These are phyloP conservation scores for Ophiostoma himal-ulmi DNA, from an alignment of 2,329 filamentous ascomycete genomes.

Conservation along the genomic window DNA sequence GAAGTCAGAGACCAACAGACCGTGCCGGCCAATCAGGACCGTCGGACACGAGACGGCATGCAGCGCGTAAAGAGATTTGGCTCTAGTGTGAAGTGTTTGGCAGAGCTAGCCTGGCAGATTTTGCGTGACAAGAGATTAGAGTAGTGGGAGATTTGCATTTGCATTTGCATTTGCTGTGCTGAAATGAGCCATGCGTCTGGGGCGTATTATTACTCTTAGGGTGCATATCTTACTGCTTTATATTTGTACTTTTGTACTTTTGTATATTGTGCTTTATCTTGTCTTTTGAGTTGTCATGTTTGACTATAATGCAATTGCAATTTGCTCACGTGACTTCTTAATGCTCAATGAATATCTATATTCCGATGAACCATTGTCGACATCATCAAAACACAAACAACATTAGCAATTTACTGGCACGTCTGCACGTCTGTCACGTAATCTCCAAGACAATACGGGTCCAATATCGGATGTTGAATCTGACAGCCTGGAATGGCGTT, in stretches of 20 bases:
- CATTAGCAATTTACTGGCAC: no score
- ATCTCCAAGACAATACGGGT: neutral
- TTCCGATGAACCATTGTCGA: no score
- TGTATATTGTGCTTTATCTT: no score
- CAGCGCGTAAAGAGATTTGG: constrained; percentile 3
- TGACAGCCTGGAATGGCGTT: neutral
- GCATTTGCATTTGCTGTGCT: neutral
- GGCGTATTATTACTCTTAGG: no score
- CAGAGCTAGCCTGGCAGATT: neutral
- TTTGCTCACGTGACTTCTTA: no score
- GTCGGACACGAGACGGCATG: neutral
- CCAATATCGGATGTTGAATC: neutral
- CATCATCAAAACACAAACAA: no score
- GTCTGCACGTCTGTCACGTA: no score
- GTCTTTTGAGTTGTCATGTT: no score
- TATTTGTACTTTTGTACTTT: neutral
- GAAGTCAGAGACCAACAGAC: no score
- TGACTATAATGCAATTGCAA: no score
- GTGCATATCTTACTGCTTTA: neutral
- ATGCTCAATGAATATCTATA: no score
- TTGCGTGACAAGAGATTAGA: constrained; percentile 1
- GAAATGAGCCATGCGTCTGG: neutral
- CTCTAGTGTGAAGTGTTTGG: neutral
- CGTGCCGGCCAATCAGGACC: neutral
- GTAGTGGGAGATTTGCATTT: neutral